Conservation (phyloP, 495 filamentous ascomycete species). For the Trichoderma parareesei region DNA sequence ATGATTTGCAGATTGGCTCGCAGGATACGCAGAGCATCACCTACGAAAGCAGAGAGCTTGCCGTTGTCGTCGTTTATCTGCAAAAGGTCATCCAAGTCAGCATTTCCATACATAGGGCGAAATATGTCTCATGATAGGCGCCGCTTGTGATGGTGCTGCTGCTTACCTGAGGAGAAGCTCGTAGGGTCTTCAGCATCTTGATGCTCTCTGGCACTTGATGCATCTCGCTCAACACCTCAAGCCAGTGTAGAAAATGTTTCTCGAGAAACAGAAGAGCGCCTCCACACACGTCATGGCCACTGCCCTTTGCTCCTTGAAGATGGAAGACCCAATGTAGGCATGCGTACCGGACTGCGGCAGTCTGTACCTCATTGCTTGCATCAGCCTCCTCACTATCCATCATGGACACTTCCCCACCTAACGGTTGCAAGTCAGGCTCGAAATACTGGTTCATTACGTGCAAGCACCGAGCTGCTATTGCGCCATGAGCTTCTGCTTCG, state of each 20-base stretch:
- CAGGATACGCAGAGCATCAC: not conserved
- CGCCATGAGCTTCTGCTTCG: constrained; percentile 14
- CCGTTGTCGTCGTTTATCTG: not conserved
- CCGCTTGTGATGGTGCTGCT: too few relatives aligned
- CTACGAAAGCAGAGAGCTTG: not conserved
- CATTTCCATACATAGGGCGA: too few relatives aligned
- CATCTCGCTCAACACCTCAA: constrained; percentile 22
- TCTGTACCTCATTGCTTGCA: constrained; percentile 12
- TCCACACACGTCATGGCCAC: constrained; percentile 13
- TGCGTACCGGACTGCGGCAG: constrained; percentile 21
- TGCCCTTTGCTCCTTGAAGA: constrained; percentile 16
- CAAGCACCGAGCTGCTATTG: constrained; percentile 22
- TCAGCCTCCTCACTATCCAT: constrained; percentile 8
- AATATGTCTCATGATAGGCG: too few relatives aligned
- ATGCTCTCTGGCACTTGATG: constrained; percentile 5
- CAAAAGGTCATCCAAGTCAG: too few relatives aligned
- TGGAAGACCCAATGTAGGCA: constrained; percentile 38
- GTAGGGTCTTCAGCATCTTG: not conserved
- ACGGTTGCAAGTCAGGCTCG: constrained; percentile 13
- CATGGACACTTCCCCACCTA: not conserved
- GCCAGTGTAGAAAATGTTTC: constrained; percentile 29
- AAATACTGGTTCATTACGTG: constrained; percentile 18
- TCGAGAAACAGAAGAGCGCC: constrained; percentile 21
- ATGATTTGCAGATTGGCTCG: not conserved
- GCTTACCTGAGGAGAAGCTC: not conserved